Evolutionary conservation across 129 eudicot genomes (phyloP).

Genomic region (Saussurea involucrata): DNA sequence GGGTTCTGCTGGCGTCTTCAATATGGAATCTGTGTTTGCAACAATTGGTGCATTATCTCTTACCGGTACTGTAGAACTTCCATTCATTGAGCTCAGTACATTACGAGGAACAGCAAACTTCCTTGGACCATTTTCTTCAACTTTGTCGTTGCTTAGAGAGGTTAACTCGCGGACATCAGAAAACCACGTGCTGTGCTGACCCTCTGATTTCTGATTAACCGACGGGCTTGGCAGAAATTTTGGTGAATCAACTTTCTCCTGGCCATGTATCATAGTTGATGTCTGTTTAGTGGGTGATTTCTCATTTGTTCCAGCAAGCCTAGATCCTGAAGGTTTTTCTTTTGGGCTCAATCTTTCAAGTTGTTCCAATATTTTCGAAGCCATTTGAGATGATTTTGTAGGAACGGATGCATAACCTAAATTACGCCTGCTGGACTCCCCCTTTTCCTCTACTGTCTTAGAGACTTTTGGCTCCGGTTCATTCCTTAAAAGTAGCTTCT

Average conservation of each 20-base stretch:
- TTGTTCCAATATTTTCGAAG: slow-evolving; percentile 68
- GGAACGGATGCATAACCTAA: slow-evolving; percentile 56
- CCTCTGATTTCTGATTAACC: slow-evolving; percentile 29
- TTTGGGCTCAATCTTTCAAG: slow-evolving; percentile 75
- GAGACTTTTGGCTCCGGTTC: slow-evolving; percentile 22
- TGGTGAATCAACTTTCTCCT: slow-evolving; percentile 41
- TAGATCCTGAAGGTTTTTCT: slow-evolving; percentile 52
- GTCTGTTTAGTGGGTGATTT: slow-evolving; percentile 41
- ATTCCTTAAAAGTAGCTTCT: slow-evolving; percentile 36
- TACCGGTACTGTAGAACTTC: slow-evolving; percentile 25
- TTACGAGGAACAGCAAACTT: slow-evolving; percentile 19
- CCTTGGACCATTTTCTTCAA: slow-evolving; percentile 34
- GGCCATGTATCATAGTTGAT: slow-evolving; percentile 45
- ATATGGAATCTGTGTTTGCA: slow-evolving; percentile 18
- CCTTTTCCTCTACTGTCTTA: slow-evolving; percentile 32
- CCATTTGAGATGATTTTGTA: slow-evolving; percentile 66
- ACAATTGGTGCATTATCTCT: slow-evolving; percentile 3
- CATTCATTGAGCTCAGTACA: slow-evolving; percentile 18
- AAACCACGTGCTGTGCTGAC: background rate
- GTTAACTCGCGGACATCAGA: slow-evolving; percentile 27
- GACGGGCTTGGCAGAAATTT: slow-evolving; percentile 38
- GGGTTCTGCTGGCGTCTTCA: slow-evolving; percentile 21
- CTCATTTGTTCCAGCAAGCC: slow-evolving; percentile 27
- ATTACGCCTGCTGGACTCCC: slow-evolving; percentile 32
- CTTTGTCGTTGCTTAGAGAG: slow-evolving; percentile 28